Percentiles rank a stretch among this genome's conserved stretches.
phyloP scores from a whole-genome alignment of 345 rosid species.

The Hypericum androsaemum region DNA sequence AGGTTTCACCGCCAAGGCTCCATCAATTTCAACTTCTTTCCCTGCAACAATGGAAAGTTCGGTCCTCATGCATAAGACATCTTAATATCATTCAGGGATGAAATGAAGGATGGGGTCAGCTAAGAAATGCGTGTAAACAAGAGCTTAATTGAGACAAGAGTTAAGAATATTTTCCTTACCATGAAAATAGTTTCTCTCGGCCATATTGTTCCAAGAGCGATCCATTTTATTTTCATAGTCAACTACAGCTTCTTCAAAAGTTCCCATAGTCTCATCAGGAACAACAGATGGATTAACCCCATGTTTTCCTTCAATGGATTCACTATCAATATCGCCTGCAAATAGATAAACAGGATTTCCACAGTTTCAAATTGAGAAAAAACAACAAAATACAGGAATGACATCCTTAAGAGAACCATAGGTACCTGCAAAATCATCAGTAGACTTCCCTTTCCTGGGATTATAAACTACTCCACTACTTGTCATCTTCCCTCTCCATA shows the following conservation, averaged over 20 bases:
- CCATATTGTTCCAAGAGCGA: conserved; percentile 13
- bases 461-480: conserved; percentile 41
- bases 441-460: conserved; percentile 31
- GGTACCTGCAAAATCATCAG: conserved; percentile 35
- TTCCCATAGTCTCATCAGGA: conserved; percentile 22
- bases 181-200: conserved; percentile 5
- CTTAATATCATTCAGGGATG: background rate
- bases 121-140: background rate
- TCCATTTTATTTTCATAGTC: conserved; percentile 13
- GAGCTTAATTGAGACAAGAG: background rate
- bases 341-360: conserved; percentile 4
- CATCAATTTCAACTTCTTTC: conserved; percentile 12
- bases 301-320: conserved; percentile 34
- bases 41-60: conserved; percentile 13
- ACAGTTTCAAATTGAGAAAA: conserved; percentile 5
- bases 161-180: conserved; percentile 17
- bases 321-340: conserved; percentile 26
- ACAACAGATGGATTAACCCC: conserved; percentile 16
- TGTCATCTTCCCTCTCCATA: conserved; percentile 60
- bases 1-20: conserved; percentile 13
- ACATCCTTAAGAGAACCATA: background rate
- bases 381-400: conserved; percentile 1
- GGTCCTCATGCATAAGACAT: background rate
- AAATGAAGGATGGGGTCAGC: background rate
- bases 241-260: conserved; percentile 17